Evolutionary conservation across 768 basidiomycete genomes (phyloP).

Genomic region (Paxillus rubicundulus): DNA sequence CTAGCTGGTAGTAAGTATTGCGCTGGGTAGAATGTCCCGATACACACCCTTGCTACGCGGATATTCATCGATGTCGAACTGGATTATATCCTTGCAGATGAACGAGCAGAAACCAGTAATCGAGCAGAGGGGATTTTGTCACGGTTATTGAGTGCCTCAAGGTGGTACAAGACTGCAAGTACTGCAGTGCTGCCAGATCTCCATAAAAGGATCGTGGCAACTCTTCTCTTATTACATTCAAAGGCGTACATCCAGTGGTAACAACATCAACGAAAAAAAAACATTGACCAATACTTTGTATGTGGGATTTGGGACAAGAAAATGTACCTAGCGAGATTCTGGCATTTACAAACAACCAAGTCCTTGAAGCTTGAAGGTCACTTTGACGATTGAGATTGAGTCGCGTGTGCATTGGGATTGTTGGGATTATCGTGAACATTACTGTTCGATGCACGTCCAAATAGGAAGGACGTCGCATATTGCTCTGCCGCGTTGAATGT

Average conservation of each 20-base stretch:
- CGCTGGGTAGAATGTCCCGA: background rate
- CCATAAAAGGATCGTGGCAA: slow-evolving; percentile 10
- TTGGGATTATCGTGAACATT: slow-evolving; percentile 17
- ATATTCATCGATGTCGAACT: slow-evolving; percentile 24
- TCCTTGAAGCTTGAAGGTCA: background rate
- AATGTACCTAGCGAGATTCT: background rate
- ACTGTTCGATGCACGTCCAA: slow-evolving; percentile 46
- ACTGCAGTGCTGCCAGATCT: too few relatives aligned
- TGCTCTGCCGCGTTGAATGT: slow-evolving; percentile 71
- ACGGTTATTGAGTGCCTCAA: too few relatives aligned
- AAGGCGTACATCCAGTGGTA: slow-evolving; percentile 21
- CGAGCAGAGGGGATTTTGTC: background rate
- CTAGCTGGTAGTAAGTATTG: slow-evolving; percentile 39
- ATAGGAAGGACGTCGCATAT: slow-evolving; percentile 62
- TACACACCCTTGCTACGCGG: slow-evolving; percentile 29
- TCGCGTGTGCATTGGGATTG: slow-evolving; percentile 17
- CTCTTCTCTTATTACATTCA: slow-evolving; percentile 20
- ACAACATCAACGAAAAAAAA: slow-evolving; percentile 24
- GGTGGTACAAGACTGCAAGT: too few relatives aligned
- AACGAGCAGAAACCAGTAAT: background rate
- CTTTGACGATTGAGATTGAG: slow-evolving; percentile 26
- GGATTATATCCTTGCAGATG: background rate
- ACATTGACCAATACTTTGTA: slow-evolving; percentile 9
- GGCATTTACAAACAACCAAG: background rate
- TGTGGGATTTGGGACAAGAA: slow-evolving; percentile 4